Base-by-base conservation (phyloP, 352 stramenopile species). In the Pythium coloratum region DNA sequence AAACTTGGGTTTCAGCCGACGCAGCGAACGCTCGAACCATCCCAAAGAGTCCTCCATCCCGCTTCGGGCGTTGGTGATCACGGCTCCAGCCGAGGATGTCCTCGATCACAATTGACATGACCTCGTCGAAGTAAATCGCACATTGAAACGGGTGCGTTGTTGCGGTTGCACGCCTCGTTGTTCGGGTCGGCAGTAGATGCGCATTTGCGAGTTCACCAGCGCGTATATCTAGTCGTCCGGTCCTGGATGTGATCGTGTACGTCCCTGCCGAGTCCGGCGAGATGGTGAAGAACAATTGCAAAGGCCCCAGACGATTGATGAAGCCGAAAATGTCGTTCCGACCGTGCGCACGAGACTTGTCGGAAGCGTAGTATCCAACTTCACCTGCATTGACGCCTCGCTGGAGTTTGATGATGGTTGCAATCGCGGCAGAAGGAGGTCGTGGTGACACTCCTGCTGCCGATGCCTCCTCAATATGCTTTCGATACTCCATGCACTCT, bases 231-330 rank as follows among this genome's bases (percentile, higher is more conserved):
- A 58, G 16, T 5, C 26, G 26, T 40, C 53, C 54, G 7, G 54
- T 42, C 28, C 54, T 44, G 2, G 1, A 26, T 9, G 18, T 32
- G 32, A 60, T 60, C 2, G 32, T 7, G 24, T 60, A 60, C 32
- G 54, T 60, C 4, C 54, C 54, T 13, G 54, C 12, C 6, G 54
- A 59, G 30, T 59, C 54, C 4, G 54, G 54, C 28, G 54, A 59
- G 24, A 59, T 59, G 5, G 54, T 59, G 54, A 59, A 59, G 18
- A 59, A 59, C 54, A 59, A 44, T 18, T 59, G 54, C 14, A 59
- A 30, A 46, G 54, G 54, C 32, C 54, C 54, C 18, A 59, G 34
- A 30, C 54, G 54, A 14, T 24, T 44, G 32, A 59, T 47, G n/a
- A 33, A 59, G 3, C 32, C 54, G n/a, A 59, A 59, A 8, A 60